Conservation (phyloP, 768 basidiomycete genomes). For the Suillus alpinus region DNA sequence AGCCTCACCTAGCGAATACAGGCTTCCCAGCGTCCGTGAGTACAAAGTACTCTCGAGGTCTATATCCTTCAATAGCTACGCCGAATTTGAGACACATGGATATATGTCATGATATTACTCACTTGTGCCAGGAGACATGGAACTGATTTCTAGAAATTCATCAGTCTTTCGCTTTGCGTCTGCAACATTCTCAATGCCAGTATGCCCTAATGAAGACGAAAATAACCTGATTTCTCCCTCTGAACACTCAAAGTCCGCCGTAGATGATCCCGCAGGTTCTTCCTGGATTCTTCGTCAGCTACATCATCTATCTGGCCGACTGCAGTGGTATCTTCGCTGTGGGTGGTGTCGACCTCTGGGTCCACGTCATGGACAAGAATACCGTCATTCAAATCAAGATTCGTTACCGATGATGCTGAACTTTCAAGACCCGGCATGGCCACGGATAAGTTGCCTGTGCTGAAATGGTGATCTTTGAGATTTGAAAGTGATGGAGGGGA, state of each 20-base stretch:
- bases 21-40: constrained; percentile 97
- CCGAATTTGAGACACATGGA: not conserved
- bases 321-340: constrained; percentile 52
- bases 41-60: constrained; percentile 82
- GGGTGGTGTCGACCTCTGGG: constrained; percentile 52
- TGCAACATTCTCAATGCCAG: constrained; percentile 21
- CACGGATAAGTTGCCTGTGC: not conserved
- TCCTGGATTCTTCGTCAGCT: constrained; percentile 59
- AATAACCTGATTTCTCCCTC: constrained; percentile 46
- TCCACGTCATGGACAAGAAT: constrained; percentile 73
- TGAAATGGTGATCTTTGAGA: not conserved
- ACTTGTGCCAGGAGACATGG: constrained; percentile 43
- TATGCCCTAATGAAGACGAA: constrained; percentile 4
- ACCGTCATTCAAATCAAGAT: constrained; percentile 64
- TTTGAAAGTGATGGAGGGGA: not conserved
- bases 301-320: constrained; percentile 41
- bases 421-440: constrained; percentile 47
- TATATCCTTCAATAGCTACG: constrained; percentile 9
- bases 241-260: constrained; percentile 60
- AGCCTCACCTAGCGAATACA: constrained; percentile 80
- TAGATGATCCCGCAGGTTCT: constrained; percentile 65
- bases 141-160: constrained; percentile 29
- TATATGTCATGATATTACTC: constrained; percentile 5
- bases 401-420: constrained; percentile 69
- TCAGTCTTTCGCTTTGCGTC: constrained; percentile 28